phyloP scores from a whole-genome alignment of 2,329 filamentous ascomycete genomes.

The Diaporthe australafricana region DNA sequence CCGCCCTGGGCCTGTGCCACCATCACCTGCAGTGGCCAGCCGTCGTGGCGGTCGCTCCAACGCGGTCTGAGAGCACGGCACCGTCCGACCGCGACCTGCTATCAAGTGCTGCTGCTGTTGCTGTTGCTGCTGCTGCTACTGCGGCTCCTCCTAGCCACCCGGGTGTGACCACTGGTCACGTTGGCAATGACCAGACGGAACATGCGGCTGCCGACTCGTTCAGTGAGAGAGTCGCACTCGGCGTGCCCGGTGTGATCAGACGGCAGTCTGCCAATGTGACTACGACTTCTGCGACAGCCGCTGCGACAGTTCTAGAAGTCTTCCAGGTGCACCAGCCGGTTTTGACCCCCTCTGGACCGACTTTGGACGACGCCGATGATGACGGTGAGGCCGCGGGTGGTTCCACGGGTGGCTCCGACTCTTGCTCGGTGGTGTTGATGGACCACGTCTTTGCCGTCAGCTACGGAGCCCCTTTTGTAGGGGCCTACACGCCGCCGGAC shows the following conservation, averaged over 20 bases:
- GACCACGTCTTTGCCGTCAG: slow-evolving; percentile 77
- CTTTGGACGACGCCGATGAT: slow-evolving; percentile 46
- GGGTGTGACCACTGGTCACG: slow-evolving; percentile 12
- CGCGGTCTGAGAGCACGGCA: slow-evolving; percentile 23
- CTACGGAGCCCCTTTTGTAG: slow-evolving; percentile 80
- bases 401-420: slow-evolving; percentile 43
- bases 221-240: slow-evolving; percentile 12
- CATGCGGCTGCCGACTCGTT: slow-evolving; percentile 8
- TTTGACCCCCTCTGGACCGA: slow-evolving; percentile 58
- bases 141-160: background rate
- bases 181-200: slow-evolving; percentile 3
- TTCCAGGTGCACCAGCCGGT: slow-evolving; percentile 79
- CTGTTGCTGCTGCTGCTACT: background rate
- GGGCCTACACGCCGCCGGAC: slow-evolving; percentile 74
- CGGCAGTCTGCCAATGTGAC: slow-evolving; percentile 34
- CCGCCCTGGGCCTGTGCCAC: slow-evolving; percentile 14
- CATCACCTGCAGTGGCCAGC: slow-evolving; percentile 17
- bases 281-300: slow-evolving; percentile 41
- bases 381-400: background rate
- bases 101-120: background rate
- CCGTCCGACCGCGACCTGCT: slow-evolving; percentile 26
- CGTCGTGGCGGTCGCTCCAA: background rate
- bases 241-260: slow-evolving; percentile 22
- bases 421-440: slow-evolving; percentile 72
- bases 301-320: slow-evolving; percentile 63